These are phyloP conservation scores for Paecilomyces niveus DNA, from an alignment of 2,329 filamentous ascomycete genomes.

Conservation along the genomic window DNA sequence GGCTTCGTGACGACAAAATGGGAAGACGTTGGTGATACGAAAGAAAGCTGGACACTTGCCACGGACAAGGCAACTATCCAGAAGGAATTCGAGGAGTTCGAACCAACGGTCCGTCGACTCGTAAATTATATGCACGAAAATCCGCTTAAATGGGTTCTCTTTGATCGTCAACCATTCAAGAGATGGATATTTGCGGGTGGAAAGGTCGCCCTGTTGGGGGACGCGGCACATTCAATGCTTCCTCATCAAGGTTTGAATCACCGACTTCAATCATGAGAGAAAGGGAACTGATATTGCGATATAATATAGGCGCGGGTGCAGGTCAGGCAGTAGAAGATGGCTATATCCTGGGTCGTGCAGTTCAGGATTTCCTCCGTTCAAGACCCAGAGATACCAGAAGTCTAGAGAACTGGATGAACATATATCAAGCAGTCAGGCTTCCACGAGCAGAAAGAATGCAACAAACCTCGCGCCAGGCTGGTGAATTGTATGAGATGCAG, in stretches of 20 bases:
- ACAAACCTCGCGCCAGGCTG: conserved; percentile 21
- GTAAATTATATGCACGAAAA: conserved; percentile 8
- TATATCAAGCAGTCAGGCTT: conserved; percentile 28
- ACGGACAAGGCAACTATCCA: too few relatives aligned
- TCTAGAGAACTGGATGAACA: conserved; percentile 16
- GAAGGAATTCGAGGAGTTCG: too few relatives aligned
- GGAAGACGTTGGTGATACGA: conserved; percentile 27
- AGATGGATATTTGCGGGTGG: conserved; percentile 9
- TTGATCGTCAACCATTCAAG: conserved; percentile 10
- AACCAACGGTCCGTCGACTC: conserved; percentile 11
- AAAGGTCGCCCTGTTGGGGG: conserved; percentile 9
- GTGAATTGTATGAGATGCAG: conserved; percentile 29
- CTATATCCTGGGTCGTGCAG: conserved; percentile 7
- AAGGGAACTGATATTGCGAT: not conserved
- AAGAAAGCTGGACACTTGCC: conserved; percentile 29
- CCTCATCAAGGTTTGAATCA: conserved; percentile 1
- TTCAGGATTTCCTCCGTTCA: conserved; percentile 3
- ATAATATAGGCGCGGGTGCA: conserved; percentile 6
- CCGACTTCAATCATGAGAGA: not conserved
- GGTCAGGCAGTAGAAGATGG: conserved; percentile 13
- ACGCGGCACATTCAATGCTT: conserved; percentile 12
- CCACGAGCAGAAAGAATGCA: conserved; percentile 28
- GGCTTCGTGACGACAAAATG: conserved; percentile 26
- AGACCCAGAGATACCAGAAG: not conserved
- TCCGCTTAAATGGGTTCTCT: conserved; percentile 9